Percentiles rank a stretch among this genome's conserved stretches.
Conservation (phyloP, 768 basidiomycete genomes). For the Megacollybia marginata region DNA sequence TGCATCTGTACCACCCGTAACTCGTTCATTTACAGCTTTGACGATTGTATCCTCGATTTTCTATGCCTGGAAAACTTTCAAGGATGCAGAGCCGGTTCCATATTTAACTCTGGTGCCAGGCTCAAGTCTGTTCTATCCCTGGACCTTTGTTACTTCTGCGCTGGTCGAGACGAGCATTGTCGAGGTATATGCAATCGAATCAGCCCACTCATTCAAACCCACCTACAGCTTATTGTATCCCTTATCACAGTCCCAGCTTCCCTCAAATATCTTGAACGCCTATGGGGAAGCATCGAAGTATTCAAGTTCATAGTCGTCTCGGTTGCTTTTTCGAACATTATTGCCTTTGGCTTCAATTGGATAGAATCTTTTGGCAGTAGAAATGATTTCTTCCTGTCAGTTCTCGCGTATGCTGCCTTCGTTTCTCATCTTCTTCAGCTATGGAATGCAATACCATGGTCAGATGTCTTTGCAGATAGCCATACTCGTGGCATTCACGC, state of each 20-base stretch:
- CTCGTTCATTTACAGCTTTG: constrained; percentile 60
- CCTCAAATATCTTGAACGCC: constrained; percentile 83
- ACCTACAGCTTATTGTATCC: constrained; percentile 63
- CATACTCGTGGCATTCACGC: constrained; percentile 92
- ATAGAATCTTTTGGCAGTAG: constrained; percentile 70
- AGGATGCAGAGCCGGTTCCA: constrained; percentile 35
- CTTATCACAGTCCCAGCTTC: constrained; percentile 74
- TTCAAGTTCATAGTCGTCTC: constrained; percentile 79
- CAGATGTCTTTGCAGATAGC: constrained; percentile 88
- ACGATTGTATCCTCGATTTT: constrained; percentile 52
- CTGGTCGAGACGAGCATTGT: constrained; percentile 79
- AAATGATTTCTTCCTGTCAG: constrained; percentile 73
- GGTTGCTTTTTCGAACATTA: constrained; percentile 77
- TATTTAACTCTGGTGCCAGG: constrained; percentile 83
- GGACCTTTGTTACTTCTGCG: constrained; percentile 88
- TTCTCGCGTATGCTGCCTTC: constrained; percentile 8
- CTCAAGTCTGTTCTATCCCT: constrained; percentile 75
- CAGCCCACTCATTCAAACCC: constrained; percentile 2
- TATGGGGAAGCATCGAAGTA: constrained; percentile 88
- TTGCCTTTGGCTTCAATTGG: constrained; percentile 85
- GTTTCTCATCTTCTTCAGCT: constrained; percentile 38
- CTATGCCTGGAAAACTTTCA: constrained; percentile 63
- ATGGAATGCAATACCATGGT: constrained; percentile 86
- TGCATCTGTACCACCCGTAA: constrained; percentile 71
- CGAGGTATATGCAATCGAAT: constrained; percentile 52